Percentiles rank a stretch among this genome's conserved stretches.
phyloP scores from a whole-genome alignment of 1,139 yeast species.

The Hanseniaspora uvarum region DNA sequence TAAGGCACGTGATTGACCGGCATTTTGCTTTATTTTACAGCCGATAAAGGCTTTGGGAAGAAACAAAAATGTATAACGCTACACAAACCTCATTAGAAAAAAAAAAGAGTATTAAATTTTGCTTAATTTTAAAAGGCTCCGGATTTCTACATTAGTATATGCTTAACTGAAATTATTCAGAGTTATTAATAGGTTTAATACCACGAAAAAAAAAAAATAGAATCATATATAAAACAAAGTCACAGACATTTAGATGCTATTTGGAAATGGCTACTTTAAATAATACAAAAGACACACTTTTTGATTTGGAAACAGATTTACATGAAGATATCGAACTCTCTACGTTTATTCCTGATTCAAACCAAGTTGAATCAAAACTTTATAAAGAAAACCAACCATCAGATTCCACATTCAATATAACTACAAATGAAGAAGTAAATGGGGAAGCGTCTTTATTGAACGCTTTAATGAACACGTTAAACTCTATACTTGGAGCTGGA shows the following conservation, averaged over 20 bases:
- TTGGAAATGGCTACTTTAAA: not conserved
- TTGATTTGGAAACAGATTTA: not conserved
- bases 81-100: too few relatives aligned
- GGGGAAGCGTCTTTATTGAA: slow-evolving; percentile 42
- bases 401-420: not conserved
- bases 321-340: not conserved
- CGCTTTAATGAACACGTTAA: slow-evolving; percentile 98
- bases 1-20: not conserved
- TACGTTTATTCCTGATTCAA: not conserved
- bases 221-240: not conserved
- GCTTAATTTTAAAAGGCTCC: too few relatives aligned
- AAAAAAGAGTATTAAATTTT: too few relatives aligned
- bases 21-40: not conserved
- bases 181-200: too few relatives aligned
- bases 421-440: not conserved
- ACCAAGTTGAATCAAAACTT: not conserved
- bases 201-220: too few relatives aligned
- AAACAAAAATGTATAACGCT: not conserved
- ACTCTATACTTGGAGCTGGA: slow-evolving; percentile 87
- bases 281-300: not conserved
- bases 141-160: too few relatives aligned
- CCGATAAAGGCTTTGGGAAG: not conserved
- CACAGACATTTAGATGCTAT: too few relatives aligned
- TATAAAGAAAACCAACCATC: not conserved
- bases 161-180: too few relatives aligned